phyloP scores from a whole-genome alignment of 2,329 filamentous ascomycete species.

The Trichoderma breve region DNA sequence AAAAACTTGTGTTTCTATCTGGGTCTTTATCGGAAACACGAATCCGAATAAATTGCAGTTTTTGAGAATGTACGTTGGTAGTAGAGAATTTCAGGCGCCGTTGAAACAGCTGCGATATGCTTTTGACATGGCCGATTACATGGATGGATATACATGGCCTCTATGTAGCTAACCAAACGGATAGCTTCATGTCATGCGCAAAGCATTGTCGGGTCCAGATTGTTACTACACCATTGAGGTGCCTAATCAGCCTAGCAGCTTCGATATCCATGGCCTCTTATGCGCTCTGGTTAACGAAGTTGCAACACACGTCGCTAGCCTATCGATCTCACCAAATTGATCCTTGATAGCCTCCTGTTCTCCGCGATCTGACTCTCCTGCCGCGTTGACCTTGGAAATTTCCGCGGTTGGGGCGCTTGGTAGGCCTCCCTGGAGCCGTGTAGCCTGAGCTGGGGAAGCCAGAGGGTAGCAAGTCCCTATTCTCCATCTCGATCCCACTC shows the following conservation, averaged over 20 bases:
- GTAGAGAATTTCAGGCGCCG: background rate
- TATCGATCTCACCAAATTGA: background rate
- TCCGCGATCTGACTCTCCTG: too few species aligned
- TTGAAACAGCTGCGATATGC: background rate
- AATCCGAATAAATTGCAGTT: background rate
- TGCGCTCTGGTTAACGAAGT: background rate
- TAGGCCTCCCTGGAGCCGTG: too few species aligned
- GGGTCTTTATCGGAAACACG: background rate
- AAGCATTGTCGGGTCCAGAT: background rate
- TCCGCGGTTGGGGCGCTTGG: too few species aligned
- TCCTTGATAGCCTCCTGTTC: background rate
- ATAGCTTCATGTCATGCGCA: background rate
- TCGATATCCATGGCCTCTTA: background rate
- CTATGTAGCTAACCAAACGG: background rate
- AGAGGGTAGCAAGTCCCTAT: background rate
- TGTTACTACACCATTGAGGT: background rate
- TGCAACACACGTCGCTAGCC: background rate
- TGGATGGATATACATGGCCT: background rate
- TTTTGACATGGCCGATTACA: background rate
- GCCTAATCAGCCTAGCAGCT: background rate
- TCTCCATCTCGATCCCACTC: background rate
- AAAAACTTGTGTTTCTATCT: background rate
- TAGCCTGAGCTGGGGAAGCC: background rate
- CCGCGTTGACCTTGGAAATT: too few species aligned
- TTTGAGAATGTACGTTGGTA: background rate